Evolutionary conservation across 2,329 filamentous ascomycete species (phyloP), one percentile per base, ranked within the genome.

Genomic region (Aspergillus aculeatinus): DNA sequence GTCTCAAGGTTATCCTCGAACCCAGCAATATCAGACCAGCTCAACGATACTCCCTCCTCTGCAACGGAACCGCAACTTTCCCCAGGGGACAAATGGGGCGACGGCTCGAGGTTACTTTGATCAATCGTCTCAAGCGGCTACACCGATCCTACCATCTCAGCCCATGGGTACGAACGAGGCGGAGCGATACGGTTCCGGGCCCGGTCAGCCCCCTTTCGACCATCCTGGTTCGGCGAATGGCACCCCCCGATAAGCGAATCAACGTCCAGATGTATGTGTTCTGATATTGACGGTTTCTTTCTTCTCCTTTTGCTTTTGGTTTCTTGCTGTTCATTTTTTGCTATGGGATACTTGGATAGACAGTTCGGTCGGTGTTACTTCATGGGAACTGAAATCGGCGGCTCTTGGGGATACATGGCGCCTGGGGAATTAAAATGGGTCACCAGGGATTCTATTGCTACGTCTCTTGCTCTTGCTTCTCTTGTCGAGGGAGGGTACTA

Each of bases 11-110:
- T 76, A 76, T 63, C 64, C 70, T 59, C 71, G 72, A 59, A 60
- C 72, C 35, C 71, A 70, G 39, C 71, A 70, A 60, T 75, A 74
- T 54, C 69, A 72, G 58, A 63, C 68, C 39, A 68, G 65, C 55
- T 73, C 72, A 59, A 70, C 72, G 16, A 71, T 71, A 54, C 70
- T 76, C 55, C 74, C 74, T 62, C 74, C 74, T 59, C 62, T 76
- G 57, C 73, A 74, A 60, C 70, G 69, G 42, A 70, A 63, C 62
- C 72, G 71, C 64, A 68, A 68, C 54, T 70, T 65, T 57, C 64
- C 68, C 12, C 71, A 72, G 57, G 67, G 66, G 42, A 64, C 66
- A 27, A 75, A 73, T 59, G 72, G 72, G 29, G 58, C 63, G 19
- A 59, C 61, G 54, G 53, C 72, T 33, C 64, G 73, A 59, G 67